These are phyloP conservation scores for Trichothecium sympodiale DNA, from an alignment of 2,329 filamentous ascomycete genomes.

Conservation along the genomic window DNA sequence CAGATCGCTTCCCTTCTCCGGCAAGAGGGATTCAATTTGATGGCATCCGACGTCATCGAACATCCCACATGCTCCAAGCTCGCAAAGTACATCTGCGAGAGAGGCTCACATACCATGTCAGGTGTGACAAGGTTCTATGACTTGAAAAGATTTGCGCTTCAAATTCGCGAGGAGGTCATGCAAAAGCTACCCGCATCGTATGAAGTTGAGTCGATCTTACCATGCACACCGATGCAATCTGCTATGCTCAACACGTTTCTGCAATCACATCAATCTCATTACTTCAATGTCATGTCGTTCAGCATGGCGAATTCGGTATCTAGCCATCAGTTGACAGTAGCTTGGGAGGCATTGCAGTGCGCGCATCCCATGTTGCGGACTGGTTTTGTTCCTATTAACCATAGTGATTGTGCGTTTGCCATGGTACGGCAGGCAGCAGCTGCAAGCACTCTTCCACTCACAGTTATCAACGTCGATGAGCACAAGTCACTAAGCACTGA, in stretches of 20 bases:
- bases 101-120: too few relatives aligned
- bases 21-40: conserved; percentile 43
- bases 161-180: conserved; percentile 18
- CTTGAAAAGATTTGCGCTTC: conserved; percentile 24
- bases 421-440: conserved; percentile 53
- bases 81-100: conserved; percentile 11
- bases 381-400: conserved; percentile 55
- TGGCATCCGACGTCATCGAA: conserved; percentile 66
- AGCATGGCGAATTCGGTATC: conserved; percentile 29
- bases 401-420: conserved; percentile 52
- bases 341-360: conserved; percentile 46
- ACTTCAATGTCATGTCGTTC: conserved; percentile 64
- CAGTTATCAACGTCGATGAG: conserved; percentile 1
- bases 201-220: conserved; percentile 48
- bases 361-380: conserved; percentile 65
- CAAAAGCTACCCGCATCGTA: conserved; percentile 8
- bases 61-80: conserved; percentile 34
- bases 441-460: conserved; percentile 9
- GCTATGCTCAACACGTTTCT: conserved; percentile 71
- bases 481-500: not conserved
- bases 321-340: conserved; percentile 30
- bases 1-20: conserved; percentile 64
- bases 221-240: conserved; percentile 69
- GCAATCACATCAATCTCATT: conserved; percentile 53
- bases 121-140: conserved; percentile 23